Percentiles rank a stretch among this genome's conserved stretches.
Conservation (phyloP, 2,329 filamentous ascomycete species). For the Fusarium marasasianum region DNA sequence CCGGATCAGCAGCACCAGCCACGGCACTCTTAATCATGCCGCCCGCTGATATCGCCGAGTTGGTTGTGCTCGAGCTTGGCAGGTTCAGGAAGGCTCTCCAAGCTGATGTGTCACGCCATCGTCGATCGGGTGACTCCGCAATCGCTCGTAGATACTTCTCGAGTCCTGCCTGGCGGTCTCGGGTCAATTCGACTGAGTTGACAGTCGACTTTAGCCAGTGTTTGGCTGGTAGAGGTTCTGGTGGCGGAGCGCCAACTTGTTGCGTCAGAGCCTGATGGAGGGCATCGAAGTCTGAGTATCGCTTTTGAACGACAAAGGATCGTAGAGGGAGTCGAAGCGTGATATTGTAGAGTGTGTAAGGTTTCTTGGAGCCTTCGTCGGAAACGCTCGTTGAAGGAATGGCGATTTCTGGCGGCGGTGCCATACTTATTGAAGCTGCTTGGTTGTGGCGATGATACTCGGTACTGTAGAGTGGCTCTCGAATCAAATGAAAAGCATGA, state of each 20-base stretch:
- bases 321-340: slow-evolving; percentile 79
- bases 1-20: slow-evolving; percentile 63
- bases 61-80: slow-evolving; percentile 61
- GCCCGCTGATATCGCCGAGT: slow-evolving; percentile 58
- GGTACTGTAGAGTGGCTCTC: background rate
- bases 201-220: slow-evolving; percentile 81
- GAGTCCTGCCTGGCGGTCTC: slow-evolving; percentile 72
- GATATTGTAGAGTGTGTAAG: slow-evolving; percentile 82
- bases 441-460: background rate
- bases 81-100: slow-evolving; percentile 81
- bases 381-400: slow-evolving; percentile 72
- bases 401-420: slow-evolving; percentile 72
- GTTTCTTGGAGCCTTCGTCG: slow-evolving; percentile 63
- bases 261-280: slow-evolving; percentile 71
- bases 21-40: slow-evolving; percentile 54
- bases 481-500: background rate
- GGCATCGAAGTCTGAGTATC: slow-evolving; percentile 80
- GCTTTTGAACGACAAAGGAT: slow-evolving; percentile 79
- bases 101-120: slow-evolving; percentile 77
- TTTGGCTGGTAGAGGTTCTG: slow-evolving; percentile 74
- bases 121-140: slow-evolving; percentile 75
- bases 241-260: slow-evolving; percentile 70
- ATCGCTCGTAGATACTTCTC: slow-evolving; percentile 78
- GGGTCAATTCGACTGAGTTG: slow-evolving; percentile 73
- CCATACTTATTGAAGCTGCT: slow-evolving; percentile 56